These are phyloP conservation scores for Kwoniella mangroviensis DNA, from an alignment of 768 basidiomycete species.

Conservation along the genomic window DNA sequence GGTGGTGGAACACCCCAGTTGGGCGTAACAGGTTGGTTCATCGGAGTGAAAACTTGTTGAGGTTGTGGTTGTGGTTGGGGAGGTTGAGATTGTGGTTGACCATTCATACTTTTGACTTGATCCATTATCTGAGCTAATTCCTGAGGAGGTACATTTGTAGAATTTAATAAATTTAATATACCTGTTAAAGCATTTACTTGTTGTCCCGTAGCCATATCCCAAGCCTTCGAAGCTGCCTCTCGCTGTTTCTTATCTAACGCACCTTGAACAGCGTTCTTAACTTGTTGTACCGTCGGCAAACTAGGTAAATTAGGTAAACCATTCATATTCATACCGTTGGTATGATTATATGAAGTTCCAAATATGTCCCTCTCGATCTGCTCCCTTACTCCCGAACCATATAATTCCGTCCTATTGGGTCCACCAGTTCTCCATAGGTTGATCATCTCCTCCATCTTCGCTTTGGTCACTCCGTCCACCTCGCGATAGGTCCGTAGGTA, in stretches of 20 bases:
- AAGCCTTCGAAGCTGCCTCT: constrained; percentile 70
- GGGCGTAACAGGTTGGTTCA: constrained; percentile 13
- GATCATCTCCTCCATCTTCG: constrained; percentile 98
- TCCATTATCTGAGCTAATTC: constrained; percentile 57
- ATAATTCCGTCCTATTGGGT: constrained; percentile 78
- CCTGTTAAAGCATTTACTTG: constrained; percentile 75
- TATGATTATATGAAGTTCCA: constrained; percentile 37
- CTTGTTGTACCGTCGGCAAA: constrained; percentile 71
- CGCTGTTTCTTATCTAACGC: constrained; percentile 81
- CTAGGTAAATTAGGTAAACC: constrained; percentile 39
- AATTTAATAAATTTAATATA: constrained; percentile 61
- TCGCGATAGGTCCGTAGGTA: constrained; percentile 86
- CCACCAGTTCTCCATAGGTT: constrained; percentile 91
- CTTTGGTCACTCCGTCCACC: constrained; percentile 80
- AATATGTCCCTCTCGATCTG: constrained; percentile 70
- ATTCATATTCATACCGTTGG: neutral
- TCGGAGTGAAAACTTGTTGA: neutral
- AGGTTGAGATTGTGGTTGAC: neutral
- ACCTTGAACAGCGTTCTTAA: constrained; percentile 80
- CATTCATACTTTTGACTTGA: constrained; percentile 48
- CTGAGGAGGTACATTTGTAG: constrained; percentile 62
- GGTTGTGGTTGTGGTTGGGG: constrained; percentile 17
- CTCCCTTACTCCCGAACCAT: constrained; percentile 76
- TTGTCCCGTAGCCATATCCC: constrained; percentile 69
- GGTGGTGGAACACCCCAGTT: constrained; percentile 8